Conservation (phyloP, 1,139 yeast genomes). For the Candida sp. region DNA sequence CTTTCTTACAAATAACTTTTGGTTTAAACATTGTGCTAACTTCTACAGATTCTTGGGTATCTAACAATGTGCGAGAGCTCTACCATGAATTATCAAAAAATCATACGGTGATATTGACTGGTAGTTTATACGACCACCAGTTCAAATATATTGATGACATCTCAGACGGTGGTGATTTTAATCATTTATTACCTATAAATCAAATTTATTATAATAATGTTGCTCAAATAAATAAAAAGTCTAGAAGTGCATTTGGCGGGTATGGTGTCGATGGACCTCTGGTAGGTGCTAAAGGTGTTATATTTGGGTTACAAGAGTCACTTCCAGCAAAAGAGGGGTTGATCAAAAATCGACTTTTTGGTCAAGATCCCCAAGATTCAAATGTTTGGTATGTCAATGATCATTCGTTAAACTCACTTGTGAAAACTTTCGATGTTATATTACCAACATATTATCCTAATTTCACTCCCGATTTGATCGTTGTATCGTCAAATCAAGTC, state of each 20-base stretch:
- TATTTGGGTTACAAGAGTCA: neutral
- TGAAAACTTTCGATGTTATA: slow-evolving; percentile 30
- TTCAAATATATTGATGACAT: neutral
- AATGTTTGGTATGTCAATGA: slow-evolving; percentile 40
- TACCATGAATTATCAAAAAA: slow-evolving; percentile 21
- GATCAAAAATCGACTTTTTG: slow-evolving; percentile 15
- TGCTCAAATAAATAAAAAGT: slow-evolving; percentile 11
- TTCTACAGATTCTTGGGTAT: slow-evolving; percentile 41
- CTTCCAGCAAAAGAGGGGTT: neutral
- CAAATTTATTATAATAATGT: slow-evolving; percentile 25
- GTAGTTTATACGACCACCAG: slow-evolving; percentile 24
- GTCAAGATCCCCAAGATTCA: slow-evolving; percentile 32
- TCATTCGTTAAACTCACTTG: slow-evolving; percentile 25
- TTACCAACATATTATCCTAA: slow-evolving; percentile 27
- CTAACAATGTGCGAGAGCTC: slow-evolving; percentile 28
- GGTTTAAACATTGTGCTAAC: slow-evolving; percentile 28
- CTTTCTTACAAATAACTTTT: neutral
- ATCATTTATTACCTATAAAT: slow-evolving; percentile 29
- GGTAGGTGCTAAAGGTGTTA: slow-evolving; percentile 3
- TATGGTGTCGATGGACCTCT: slow-evolving; percentile 14
- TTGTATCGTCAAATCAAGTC: slow-evolving; percentile 40
- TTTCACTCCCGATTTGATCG: slow-evolving; percentile 32
- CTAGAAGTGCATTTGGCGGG: neutral
- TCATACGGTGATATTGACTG: slow-evolving; percentile 31
- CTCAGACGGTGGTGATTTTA: slow-evolving; percentile 32